Evolutionary conservation across 169 alveolate genomes (phyloP).

Genomic region (Plasmodium chabaudi): DNA sequence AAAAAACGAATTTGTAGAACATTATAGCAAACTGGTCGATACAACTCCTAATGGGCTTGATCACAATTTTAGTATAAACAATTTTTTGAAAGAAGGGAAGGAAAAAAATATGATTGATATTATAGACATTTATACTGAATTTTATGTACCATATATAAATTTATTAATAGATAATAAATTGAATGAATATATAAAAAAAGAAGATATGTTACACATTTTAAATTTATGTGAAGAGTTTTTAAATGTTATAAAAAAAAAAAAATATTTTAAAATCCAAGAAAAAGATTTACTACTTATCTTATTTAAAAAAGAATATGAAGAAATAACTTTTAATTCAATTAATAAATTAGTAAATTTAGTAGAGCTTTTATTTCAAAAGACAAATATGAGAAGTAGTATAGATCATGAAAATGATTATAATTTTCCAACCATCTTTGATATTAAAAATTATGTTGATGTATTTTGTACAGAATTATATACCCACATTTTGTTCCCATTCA

Average conservation of each 20-base stretch:
- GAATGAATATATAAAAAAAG: conserved; percentile 42
- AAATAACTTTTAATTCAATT: conserved; percentile 65
- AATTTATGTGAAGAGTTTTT: conserved; percentile 67
- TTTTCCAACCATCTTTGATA: conserved; percentile 54
- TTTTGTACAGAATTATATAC: conserved; percentile 55
- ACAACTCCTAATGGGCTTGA: background rate
- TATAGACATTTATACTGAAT: conserved; percentile 42
- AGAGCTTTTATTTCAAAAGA: conserved; percentile 43
- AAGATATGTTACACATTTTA: conserved; percentile 45
- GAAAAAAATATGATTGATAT: background rate
- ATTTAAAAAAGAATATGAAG: conserved; percentile 63
- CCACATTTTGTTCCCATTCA: conserved; percentile 37
- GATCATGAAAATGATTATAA: conserved; percentile 28
- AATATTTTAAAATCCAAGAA: conserved; percentile 22
- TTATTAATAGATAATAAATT: conserved; percentile 44
- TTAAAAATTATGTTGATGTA: conserved; percentile 58
- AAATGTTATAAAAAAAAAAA: conserved; percentile 19
- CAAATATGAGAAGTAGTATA: conserved; percentile 6
- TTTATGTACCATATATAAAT: conserved; percentile 50
- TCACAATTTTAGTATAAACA: background rate
- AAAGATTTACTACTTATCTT: conserved; percentile 46
- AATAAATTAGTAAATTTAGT: conserved; percentile 52
- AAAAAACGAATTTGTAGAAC: background rate
- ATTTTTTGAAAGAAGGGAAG: background rate
- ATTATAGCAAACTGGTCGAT: background rate